phyloP scores from a whole-genome alignment of 257 asterid genomes.

The Craterostigma plantagineum region DNA sequence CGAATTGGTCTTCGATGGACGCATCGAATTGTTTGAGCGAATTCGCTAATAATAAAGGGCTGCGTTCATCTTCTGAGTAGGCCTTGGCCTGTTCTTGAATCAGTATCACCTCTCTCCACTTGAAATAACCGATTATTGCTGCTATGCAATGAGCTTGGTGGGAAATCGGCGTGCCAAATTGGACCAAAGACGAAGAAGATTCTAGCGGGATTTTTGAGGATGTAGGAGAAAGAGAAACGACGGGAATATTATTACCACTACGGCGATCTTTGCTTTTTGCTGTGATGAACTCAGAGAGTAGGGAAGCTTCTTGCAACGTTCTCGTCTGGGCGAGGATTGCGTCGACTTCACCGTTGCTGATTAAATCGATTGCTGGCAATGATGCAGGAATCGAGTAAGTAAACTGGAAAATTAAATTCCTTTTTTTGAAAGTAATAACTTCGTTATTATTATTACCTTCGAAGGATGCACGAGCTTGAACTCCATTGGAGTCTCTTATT shows the following conservation, averaged over 20 bases:
- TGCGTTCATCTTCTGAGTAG: slow-evolving; percentile 13
- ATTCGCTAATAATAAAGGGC: slow-evolving; percentile 19
- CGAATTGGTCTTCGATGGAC: slow-evolving; percentile 12
- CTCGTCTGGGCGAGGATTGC: slow-evolving; percentile 28
- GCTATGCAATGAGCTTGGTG: slow-evolving; percentile 29
- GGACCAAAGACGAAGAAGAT: slow-evolving; percentile 8
- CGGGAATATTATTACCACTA: slow-evolving; percentile 12
- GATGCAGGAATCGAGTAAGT: background rate
- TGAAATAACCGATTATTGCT: slow-evolving; percentile 25
- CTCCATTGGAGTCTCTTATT: slow-evolving; percentile 14
- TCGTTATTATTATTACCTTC: background rate
- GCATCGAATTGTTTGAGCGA: slow-evolving; percentile 20
- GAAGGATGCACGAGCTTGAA: background rate
- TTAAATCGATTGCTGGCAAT: slow-evolving; percentile 23
- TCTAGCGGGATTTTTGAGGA: slow-evolving; percentile 2
- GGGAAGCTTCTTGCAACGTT: slow-evolving; percentile 28
- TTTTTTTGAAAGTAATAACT: no score
- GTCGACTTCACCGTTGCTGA: slow-evolving; percentile 15
- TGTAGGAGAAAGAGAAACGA: slow-evolving; percentile 25
- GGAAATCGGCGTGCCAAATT: slow-evolving; percentile 14
- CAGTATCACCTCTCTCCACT: slow-evolving; percentile 31
- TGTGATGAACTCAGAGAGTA: slow-evolving; percentile 16
- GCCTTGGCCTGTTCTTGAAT: slow-evolving; percentile 18
- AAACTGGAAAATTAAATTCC: no score
- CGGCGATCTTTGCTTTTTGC: no score